Conservation (phyloP, 345 rosid species). For the Citrus hindsii region DNA sequence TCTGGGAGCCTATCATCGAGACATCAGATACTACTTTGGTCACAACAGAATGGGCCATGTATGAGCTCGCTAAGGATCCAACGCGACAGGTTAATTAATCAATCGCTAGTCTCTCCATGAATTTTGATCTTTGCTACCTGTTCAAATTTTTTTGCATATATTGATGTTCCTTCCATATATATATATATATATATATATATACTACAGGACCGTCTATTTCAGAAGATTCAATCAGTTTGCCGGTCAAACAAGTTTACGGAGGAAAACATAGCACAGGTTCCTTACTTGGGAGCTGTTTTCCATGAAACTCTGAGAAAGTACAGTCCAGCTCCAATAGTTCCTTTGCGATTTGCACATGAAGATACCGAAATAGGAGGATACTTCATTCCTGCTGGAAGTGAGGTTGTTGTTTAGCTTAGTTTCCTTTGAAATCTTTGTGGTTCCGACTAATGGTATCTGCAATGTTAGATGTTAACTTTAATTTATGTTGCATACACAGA, state of each 20-base stretch:
- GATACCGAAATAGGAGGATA: constrained; percentile 82
- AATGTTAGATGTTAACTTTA: neutral
- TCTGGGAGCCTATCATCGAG: constrained; percentile 83
- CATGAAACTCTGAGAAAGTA: constrained; percentile 84
- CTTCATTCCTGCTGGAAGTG: constrained; percentile 64
- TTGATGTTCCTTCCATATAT: neutral
- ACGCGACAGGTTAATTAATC: constrained; percentile 41
- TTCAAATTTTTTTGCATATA: neutral
- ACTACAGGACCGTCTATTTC: constrained; percentile 41
- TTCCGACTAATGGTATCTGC: neutral
- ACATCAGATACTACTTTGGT: constrained; percentile 75
- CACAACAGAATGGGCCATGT: constrained; percentile 84
- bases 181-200: neutral
- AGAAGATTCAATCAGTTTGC: constrained; percentile 45
- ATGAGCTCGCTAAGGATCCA: constrained; percentile 74
- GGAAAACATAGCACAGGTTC: constrained; percentile 54
- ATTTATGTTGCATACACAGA: constrained; percentile 34
- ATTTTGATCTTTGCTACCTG: neutral
- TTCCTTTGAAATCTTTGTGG: neutral
- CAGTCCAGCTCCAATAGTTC: constrained; percentile 71
- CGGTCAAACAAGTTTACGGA: constrained; percentile 55
- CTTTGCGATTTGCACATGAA: constrained; percentile 65
- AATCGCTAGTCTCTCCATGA: neutral
- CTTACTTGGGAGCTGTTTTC: constrained; percentile 62
- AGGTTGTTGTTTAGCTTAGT: constrained; percentile 34